Base-by-base conservation (phyloP, 768 basidiomycete species). In the Lanmaoa pseudosensibilis region DNA sequence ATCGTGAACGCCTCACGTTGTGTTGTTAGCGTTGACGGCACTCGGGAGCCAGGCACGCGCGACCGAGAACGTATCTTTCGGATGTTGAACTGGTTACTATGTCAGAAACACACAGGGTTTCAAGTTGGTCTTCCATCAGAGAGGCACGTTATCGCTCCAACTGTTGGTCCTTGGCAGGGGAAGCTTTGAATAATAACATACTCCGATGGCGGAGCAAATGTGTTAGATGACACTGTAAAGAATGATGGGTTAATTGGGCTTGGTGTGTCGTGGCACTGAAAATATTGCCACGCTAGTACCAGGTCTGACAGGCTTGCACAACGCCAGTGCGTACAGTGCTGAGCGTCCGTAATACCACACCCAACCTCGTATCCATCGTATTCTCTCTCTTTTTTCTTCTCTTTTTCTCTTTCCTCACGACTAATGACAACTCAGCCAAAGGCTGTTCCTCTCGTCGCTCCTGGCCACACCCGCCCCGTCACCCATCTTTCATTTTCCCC, bases 401-500 rank as follows among this genome's bases (percentile, higher is more conserved):
- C 16, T 5, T 36, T 56, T 13, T 27, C 27, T 46, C n/a, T 58
- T 7, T 61, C 36, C 48, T 56, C n/a, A 73, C 70, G 75, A 78
- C 72, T 78, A 77, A 87, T 86, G 85, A 83, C 82, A 70, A 63
- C 75, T 54, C 80, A 77, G n/a, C 74, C 80, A 62, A 91, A 87
- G 75, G 80, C 85, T 52, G 83, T 85, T 47, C 88, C 90, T 52
- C 87, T 92, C 62, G 90, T 92, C 70, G 90, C 90, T 46, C 87
- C 90, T 65, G 90, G 90, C 57, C 90, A 92, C 70, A 92, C 90
- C 36, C 82, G 90, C 68, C 90, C 90, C 57, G 92, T 98, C 65
- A 93, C 92, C 33, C 92, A 97, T 71, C 86, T 98, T 60, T 92
- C 93, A 53, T 98, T 97, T 77, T 95, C 94, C 23, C 77, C 85